phyloP scores from a whole-genome alignment of 1,139 yeast species.

The Geotrichum aggregatum region DNA sequence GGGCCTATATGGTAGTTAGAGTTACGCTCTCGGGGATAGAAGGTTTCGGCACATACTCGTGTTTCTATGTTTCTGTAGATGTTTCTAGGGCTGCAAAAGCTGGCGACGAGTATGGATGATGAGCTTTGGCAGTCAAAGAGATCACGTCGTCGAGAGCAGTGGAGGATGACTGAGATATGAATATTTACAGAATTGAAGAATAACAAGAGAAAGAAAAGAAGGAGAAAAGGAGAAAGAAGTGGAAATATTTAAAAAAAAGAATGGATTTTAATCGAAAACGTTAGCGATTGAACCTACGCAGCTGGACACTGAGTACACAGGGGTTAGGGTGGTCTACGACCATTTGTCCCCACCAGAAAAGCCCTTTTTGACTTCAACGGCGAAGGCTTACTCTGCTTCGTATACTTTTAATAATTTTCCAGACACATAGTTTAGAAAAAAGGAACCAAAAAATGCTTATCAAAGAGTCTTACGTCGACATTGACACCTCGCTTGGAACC shows the following conservation, averaged over 20 bases:
- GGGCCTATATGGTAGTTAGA: neutral
- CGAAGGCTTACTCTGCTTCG: no score
- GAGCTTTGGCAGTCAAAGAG: conserved; percentile 12
- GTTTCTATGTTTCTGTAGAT: no score
- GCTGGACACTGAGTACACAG: neutral
- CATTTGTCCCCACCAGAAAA: conserved; percentile 2
- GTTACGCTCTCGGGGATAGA: neutral
- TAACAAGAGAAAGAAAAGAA: neutral
- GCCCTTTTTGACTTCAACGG: no score
- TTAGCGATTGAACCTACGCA: neutral
- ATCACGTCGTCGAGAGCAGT: conserved; percentile 1
- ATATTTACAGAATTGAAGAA: neutral
- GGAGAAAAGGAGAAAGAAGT: neutral
- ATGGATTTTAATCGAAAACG: neutral
- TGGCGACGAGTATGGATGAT: neutral
- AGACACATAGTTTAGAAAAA: no score
- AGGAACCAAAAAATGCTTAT: no score
- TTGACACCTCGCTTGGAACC: conserved; percentile 61
- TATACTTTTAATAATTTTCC: no score
- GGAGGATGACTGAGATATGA: neutral
- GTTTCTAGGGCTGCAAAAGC: no score
- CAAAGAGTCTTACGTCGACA: conserved; percentile 62
- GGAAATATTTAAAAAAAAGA: neutral
- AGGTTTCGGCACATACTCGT: no score
- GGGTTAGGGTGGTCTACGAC: conserved; percentile 5